Evolutionary conservation across 768 basidiomycete species (phyloP).

Genomic region (Hydnomerulius pinastri): DNA sequence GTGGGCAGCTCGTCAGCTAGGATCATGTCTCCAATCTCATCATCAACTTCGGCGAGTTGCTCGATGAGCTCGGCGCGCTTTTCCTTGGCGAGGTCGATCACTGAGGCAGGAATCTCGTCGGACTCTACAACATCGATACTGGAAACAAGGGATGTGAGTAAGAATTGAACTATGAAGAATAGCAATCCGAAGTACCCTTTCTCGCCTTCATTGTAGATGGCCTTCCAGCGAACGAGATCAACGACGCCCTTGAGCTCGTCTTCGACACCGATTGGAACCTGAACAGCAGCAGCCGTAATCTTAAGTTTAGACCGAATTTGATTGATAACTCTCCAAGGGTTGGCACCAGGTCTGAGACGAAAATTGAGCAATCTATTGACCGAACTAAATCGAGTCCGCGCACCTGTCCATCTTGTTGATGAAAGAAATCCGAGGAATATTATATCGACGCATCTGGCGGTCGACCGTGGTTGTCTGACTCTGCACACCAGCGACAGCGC

Average conservation of each 20-base stretch:
- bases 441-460: slow-evolving; percentile 97
- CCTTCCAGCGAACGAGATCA: slow-evolving; percentile 92
- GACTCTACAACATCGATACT: slow-evolving; percentile 79
- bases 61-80: slow-evolving; percentile 94
- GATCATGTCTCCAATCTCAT: slow-evolving; percentile 89
- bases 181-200: slow-evolving; percentile 74
- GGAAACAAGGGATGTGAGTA: slow-evolving; percentile 4
- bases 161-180: background rate
- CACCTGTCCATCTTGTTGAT: slow-evolving; percentile 99
- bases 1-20: slow-evolving; percentile 81
- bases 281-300: slow-evolving; percentile 92
- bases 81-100: slow-evolving; percentile 71
- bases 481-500: slow-evolving; percentile 96
- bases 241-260: slow-evolving; percentile 88
- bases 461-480: slow-evolving; percentile 99
- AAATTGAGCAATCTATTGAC: background rate
- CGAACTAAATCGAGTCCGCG: slow-evolving; percentile 7
- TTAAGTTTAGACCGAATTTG: slow-evolving; percentile 92
- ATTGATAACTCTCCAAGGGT: slow-evolving; percentile 92
- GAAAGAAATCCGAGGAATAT: slow-evolving; percentile 93
- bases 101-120: slow-evolving; percentile 82
- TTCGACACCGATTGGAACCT: slow-evolving; percentile 92
- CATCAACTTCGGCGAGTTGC: slow-evolving; percentile 94
- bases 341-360: slow-evolving; percentile 80
- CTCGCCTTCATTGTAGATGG: slow-evolving; percentile 90